A percentile compares a stretch with the other conserved stretches of the same genome.
phyloP scores from a whole-genome alignment of 2,329 filamentous ascomycete species.

The Alternaria incomplexa region DNA sequence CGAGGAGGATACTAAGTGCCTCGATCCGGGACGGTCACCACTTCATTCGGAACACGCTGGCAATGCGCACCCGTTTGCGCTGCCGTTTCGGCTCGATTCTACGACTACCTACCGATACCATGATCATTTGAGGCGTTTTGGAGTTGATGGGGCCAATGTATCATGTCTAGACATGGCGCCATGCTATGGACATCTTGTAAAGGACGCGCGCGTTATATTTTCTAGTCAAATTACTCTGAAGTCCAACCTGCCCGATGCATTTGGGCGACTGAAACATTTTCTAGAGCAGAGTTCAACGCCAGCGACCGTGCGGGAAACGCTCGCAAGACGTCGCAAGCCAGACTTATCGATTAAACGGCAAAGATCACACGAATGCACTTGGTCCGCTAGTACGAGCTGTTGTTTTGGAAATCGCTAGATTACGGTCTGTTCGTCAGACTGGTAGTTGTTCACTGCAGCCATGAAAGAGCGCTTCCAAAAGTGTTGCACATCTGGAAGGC shows the following conservation, averaged over 20 bases:
- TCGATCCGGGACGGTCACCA: slow-evolving; percentile 9
- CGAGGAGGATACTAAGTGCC: slow-evolving; percentile 40
- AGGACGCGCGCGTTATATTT: slow-evolving; percentile 8
- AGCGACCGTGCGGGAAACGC: background rate
- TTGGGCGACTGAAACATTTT: background rate
- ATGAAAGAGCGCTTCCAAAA: background rate
- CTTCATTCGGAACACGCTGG: slow-evolving; percentile 9
- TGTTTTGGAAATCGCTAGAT: background rate
- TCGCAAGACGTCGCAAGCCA: background rate
- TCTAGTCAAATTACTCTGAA: slow-evolving; percentile 16
- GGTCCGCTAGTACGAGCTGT: background rate
- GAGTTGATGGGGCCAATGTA: slow-evolving; percentile 34
- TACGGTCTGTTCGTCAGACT: background rate
- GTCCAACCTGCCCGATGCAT: slow-evolving; percentile 4
- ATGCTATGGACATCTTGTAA: slow-evolving; percentile 15
- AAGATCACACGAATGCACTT: background rate
- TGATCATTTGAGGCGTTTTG: slow-evolving; percentile 43
- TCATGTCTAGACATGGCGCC: slow-evolving; percentile 35
- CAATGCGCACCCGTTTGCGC: slow-evolving; percentile 22
- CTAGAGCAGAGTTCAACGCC: background rate
- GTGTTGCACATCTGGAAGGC: background rate
- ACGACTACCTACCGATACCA: slow-evolving; percentile 41
- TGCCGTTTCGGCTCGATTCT: slow-evolving; percentile 23
- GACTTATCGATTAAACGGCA: background rate
- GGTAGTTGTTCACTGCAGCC: background rate